Conservation (phyloP, 352 stramenopile species). For the Elongisporangium senticosum region DNA sequence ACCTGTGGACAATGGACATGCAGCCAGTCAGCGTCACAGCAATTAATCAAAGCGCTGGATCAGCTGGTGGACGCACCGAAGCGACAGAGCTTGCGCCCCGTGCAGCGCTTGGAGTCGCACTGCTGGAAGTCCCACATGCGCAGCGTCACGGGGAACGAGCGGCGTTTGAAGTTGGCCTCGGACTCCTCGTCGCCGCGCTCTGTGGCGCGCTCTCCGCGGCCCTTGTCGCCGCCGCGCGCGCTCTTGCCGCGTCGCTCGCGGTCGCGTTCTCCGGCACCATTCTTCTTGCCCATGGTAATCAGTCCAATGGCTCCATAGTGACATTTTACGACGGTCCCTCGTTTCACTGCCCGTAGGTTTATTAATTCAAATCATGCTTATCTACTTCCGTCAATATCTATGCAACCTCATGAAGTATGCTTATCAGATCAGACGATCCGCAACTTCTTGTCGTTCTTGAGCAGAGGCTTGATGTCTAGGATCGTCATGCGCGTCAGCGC, state of each 20-base stretch:
- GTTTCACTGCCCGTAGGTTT: neutral
- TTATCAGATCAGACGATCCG: neutral
- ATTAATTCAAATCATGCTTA: neutral
- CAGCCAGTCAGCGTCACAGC: no score
- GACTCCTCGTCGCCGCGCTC: constrained; percentile 55
- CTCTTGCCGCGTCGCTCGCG: constrained; percentile 8
- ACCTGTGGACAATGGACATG: constrained; percentile 12
- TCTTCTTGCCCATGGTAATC: constrained; percentile 29
- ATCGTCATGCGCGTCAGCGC: constrained; percentile 22
- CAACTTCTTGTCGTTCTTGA: constrained; percentile 5
- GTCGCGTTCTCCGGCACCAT: constrained; percentile 4
- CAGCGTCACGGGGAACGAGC: constrained; percentile 75
- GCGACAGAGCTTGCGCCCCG: constrained; percentile 89
- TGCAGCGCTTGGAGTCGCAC: constrained; percentile 94
- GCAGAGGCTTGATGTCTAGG: constrained; percentile 28
- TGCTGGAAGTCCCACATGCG: constrained; percentile 96
- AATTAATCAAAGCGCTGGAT: neutral
- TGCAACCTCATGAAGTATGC: neutral
- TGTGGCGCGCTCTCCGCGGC: constrained; percentile 10
- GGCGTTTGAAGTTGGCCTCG: constrained; percentile 55
- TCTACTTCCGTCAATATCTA: neutral
- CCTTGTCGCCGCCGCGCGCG: constrained; percentile 12
- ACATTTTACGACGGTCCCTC: neutral
- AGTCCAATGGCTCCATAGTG: neutral
- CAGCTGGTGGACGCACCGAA: constrained; percentile 31